Evolutionary conservation across 2,329 filamentous ascomycete genomes (phyloP).

Genomic region (Microdochium paspali): DNA sequence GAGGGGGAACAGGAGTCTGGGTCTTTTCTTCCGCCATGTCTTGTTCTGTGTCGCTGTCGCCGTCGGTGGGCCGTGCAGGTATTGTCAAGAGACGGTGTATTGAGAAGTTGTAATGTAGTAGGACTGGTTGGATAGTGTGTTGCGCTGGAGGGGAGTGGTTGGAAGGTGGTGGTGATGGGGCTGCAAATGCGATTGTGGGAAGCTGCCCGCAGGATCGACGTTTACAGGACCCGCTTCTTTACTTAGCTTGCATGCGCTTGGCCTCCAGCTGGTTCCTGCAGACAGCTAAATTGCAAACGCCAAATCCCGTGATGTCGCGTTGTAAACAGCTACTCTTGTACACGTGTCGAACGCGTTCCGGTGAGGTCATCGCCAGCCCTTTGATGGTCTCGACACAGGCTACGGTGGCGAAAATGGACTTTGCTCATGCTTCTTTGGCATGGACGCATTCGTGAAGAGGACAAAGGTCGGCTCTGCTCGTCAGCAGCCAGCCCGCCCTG

Average conservation of each 20-base stretch:
- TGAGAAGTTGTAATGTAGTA: too few relatives aligned
- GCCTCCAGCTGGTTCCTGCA: too few relatives aligned
- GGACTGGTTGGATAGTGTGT: too few relatives aligned
- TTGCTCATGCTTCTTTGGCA: slow-evolving; percentile 2
- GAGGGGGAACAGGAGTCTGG: slow-evolving; percentile 15
- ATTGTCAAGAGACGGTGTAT: too few relatives aligned
- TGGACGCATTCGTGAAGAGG: slow-evolving; percentile 19
- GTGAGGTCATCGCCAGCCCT: background rate
- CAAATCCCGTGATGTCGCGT: background rate
- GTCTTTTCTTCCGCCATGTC: slow-evolving; percentile 13
- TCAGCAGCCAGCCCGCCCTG: slow-evolving; percentile 2
- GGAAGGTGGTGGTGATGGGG: too few relatives aligned
- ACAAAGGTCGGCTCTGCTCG: slow-evolving; percentile 5
- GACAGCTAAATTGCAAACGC: background rate
- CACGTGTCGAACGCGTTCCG: background rate
- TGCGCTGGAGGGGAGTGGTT: too few relatives aligned
- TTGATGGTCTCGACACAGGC: background rate
- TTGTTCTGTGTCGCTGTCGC: too few relatives aligned
- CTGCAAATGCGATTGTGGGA: too few relatives aligned
- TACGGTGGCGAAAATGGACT: background rate
- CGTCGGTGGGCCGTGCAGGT: too few relatives aligned
- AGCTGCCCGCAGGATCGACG: too few relatives aligned
- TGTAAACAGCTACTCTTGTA: background rate
- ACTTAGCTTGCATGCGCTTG: too few relatives aligned
- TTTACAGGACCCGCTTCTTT: too few relatives aligned